Evolutionary conservation across 805 yeast genomes (phyloP).

Genomic region (Metschnikowia shivogae): DNA sequence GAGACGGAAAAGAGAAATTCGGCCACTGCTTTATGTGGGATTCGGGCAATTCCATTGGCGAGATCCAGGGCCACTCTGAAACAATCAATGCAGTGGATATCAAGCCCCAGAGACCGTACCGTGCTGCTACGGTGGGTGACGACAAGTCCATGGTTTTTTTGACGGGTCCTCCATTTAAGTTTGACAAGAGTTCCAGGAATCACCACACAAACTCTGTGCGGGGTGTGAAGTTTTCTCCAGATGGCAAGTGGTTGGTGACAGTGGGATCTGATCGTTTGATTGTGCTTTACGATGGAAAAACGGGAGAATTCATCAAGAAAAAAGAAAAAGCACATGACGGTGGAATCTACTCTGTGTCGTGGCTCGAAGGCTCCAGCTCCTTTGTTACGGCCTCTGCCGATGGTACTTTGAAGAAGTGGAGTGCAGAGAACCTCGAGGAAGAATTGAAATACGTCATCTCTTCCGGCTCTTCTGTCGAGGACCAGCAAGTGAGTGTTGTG

Average conservation of each 20-base stretch:
- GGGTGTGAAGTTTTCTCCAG: slow-evolving; percentile 78
- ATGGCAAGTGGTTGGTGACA: slow-evolving; percentile 68
- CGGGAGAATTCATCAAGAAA: slow-evolving; percentile 67
- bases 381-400: slow-evolving; percentile 88
- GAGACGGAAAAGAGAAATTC: slow-evolving; percentile 85
- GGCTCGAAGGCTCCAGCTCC: slow-evolving; percentile 51
- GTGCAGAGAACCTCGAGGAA: slow-evolving; percentile 34
- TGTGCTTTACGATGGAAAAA: slow-evolving; percentile 78
- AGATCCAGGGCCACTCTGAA: slow-evolving; percentile 87
- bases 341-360: slow-evolving; percentile 74
- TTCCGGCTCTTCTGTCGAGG: slow-evolving; percentile 36
- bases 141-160: slow-evolving; percentile 81
- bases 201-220: slow-evolving; percentile 75
- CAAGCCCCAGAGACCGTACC: slow-evolving; percentile 81
- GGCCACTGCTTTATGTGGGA: slow-evolving; percentile 95
- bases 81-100: slow-evolving; percentile 80
- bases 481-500: slow-evolving; percentile 79
- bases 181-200: slow-evolving; percentile 64
- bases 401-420: slow-evolving; percentile 65
- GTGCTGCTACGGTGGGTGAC: slow-evolving; percentile 91
- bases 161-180: slow-evolving; percentile 93
- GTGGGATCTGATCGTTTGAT: slow-evolving; percentile 83
- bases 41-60: slow-evolving; percentile 96
- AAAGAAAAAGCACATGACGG: slow-evolving; percentile 61
- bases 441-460: slow-evolving; percentile 45